Evolutionary conservation across 305 asterid species (phyloP), one percentile per base, ranked within the genome.

Genomic region (Fraxinus dipetala): DNA sequence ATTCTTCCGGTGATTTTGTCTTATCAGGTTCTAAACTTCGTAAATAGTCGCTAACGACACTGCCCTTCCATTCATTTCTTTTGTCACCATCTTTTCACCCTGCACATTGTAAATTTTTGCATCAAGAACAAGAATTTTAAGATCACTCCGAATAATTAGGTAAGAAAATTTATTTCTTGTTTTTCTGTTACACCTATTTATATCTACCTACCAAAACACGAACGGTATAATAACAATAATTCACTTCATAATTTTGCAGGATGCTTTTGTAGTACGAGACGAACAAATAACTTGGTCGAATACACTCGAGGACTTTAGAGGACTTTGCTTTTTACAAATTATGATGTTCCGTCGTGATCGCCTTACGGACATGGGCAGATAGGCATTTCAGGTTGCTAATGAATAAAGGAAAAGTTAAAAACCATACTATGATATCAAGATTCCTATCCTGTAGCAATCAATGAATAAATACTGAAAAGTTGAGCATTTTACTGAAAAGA

Each of bases 11-110:
- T 20, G 65, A 6, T 30, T 45, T 82, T 54, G 63, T 38, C 75
- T 78, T 72, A 14, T 69, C 89, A 80, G 86, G 85, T 70, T 76
- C 80, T 24, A 67, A 59, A 70, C 75, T 70, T 4, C 10, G 79
- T 78, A 36, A 56, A 73, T 32, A 70, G 61, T 59, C 14, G 81
- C 40, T 5, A 80, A 45, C 82, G 40, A 16, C 43, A 28, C 40
- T 28, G 36, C 35, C 40, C 51, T 32, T 9, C 16, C 76, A 70
- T 67, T 35, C 80, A 26, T 11, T 81, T 77, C 70, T 76, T 76
- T 80, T 26, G 48, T 18, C 24, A 28, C 56, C 32, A 35, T 3
- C 7, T 20, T 22, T 61, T 59, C 2, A 26, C 16, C 22, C 61
- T 51, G 63, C 24, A 51, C 63, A 1, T 51, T 18, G 4, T 56